Evolutionary conservation across 2,329 filamentous ascomycete species (phyloP).

Genomic region (Pseudohalonectria lignicola): DNA sequence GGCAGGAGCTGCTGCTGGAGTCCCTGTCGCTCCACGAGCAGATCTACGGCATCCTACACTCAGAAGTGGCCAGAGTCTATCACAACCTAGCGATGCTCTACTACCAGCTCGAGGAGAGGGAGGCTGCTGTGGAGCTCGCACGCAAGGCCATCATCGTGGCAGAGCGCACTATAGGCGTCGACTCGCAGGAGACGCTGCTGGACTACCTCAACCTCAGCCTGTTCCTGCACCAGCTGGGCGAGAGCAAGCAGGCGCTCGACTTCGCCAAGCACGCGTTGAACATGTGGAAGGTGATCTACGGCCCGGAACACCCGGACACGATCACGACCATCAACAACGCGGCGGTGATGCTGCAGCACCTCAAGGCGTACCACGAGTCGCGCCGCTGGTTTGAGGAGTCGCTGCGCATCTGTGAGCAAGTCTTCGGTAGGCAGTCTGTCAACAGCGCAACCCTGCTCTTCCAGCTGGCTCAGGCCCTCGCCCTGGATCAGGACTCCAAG

Average conservation of each 20-base stretch:
- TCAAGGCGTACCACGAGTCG: conserved; percentile 91
- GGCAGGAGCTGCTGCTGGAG: conserved; percentile 91
- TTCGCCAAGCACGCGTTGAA: conserved; percentile 90
- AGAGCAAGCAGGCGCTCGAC: conserved; percentile 75
- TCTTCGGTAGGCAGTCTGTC: conserved; percentile 82
- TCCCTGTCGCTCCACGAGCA: conserved; percentile 94
- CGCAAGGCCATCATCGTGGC: conserved; percentile 95
- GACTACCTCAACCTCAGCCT: conserved; percentile 93
- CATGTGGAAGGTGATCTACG: conserved; percentile 96
- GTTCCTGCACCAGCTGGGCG: conserved; percentile 85
- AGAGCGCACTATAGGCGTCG: conserved; percentile 86
- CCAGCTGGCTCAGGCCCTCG: conserved; percentile 91
- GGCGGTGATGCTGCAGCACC: conserved; percentile 92
- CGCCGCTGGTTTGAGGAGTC: conserved; percentile 95
- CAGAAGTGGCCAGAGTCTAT: conserved; percentile 91
- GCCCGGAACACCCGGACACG: conserved; percentile 84
- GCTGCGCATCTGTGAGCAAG: conserved; percentile 74
- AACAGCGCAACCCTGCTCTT: conserved; percentile 92
- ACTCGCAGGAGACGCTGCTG: conserved; percentile 86
- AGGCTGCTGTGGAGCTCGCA: conserved; percentile 85
- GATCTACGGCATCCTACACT: conserved; percentile 95
- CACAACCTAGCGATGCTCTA: conserved; percentile 92
- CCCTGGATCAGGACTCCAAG: conserved; percentile 92
- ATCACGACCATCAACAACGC: conserved; percentile 99
- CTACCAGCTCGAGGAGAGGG: conserved; percentile 96